These are phyloP conservation scores for Epichloe sibirici DNA, from an alignment of 2,329 filamentous ascomycete genomes.

Conservation along the genomic window DNA sequence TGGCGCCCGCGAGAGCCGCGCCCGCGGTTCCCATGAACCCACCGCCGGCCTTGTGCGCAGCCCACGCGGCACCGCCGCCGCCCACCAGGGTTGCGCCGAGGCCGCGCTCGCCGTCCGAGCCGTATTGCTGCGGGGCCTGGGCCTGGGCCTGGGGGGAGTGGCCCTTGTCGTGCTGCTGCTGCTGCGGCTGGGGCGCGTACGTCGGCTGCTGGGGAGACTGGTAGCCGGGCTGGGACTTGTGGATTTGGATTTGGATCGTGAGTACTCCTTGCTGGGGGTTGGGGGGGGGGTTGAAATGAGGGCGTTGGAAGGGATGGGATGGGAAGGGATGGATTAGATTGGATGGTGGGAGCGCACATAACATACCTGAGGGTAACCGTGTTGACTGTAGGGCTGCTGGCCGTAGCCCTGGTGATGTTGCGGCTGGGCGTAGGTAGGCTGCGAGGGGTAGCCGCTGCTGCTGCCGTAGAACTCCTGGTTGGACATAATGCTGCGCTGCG, in stretches of 20 bases:
- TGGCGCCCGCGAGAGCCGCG: constrained; percentile 38
- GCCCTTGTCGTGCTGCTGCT: constrained; percentile 7
- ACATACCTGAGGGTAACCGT: constrained; percentile 3
- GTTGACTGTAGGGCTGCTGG: constrained; percentile 8
- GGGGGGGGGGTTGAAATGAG: too few relatives aligned
- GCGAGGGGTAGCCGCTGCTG: constrained; percentile 14
- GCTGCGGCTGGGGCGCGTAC: constrained; percentile 3
- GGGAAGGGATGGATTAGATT: too few relatives aligned
- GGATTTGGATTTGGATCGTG: too few relatives aligned
- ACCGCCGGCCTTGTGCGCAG: constrained; percentile 40
- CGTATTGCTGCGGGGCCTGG: constrained; percentile 8
- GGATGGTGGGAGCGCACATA: background rate
- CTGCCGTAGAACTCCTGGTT: constrained; percentile 26
- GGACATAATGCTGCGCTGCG: constrained; percentile 19
- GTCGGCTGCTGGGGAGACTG: background rate
- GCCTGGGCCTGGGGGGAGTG: background rate
- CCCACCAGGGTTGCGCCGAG: constrained; percentile 41
- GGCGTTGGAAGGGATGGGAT: too few relatives aligned
- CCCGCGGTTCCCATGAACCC: constrained; percentile 38
- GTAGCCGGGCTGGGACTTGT: constrained; percentile 5
- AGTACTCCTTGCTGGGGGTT: too few relatives aligned
- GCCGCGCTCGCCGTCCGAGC: constrained; percentile 36
- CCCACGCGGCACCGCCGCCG: constrained; percentile 40
- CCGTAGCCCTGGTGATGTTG: constrained; percentile 1
- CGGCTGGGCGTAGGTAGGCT: constrained; percentile 10